Evolutionary conservation across 78 protist species (phyloP).

Genomic region (Dictyostelium brefeldianum): DNA sequence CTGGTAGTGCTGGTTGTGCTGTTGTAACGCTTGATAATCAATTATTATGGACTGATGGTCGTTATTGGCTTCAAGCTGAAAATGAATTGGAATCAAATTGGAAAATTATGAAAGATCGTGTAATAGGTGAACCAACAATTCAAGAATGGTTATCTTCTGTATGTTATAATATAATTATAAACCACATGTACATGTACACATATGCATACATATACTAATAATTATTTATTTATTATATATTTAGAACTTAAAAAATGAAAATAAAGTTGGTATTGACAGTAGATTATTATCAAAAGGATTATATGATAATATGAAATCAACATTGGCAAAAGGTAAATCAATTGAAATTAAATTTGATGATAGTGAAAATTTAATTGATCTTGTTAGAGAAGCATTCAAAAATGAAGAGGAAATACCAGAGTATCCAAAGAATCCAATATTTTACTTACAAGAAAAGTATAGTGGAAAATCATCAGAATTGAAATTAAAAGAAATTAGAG

Average conservation of each 20-base stretch:
- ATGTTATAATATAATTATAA: background rate
- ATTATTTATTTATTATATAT: background rate
- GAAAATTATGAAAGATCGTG: slow-evolving; percentile 88
- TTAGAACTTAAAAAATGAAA: background rate
- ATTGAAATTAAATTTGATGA: background rate
- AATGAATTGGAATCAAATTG: slow-evolving; percentile 85
- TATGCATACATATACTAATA: no score
- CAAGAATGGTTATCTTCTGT: slow-evolving; percentile 74
- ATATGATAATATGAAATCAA: slow-evolving; percentile 14
- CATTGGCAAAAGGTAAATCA: background rate
- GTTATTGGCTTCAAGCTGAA: slow-evolving; percentile 92
- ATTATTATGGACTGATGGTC: slow-evolving; percentile 96
- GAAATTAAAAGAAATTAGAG: slow-evolving; percentile 34
- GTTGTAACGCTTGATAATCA: slow-evolving; percentile 74
- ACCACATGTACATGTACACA: background rate
- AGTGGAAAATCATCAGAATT: slow-evolving; percentile 19
- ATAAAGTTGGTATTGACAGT: slow-evolving; percentile 80
- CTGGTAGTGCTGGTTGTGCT: slow-evolving; percentile 93
- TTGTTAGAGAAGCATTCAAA: slow-evolving; percentile 45
- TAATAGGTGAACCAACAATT: slow-evolving; percentile 50
- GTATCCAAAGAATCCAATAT: slow-evolving; percentile 44
- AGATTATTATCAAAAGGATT: slow-evolving; percentile 52
- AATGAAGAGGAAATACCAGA: slow-evolving; percentile 50
- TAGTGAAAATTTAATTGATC: slow-evolving; percentile 80
- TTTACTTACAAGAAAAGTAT: slow-evolving; percentile 38